A percentile compares a stretch with the other conserved stretches of the same genome.
These are phyloP conservation scores for Sugiyamaella qingdaonensis DNA, from an alignment of 805 yeast genomes.

Conservation along the genomic window DNA sequence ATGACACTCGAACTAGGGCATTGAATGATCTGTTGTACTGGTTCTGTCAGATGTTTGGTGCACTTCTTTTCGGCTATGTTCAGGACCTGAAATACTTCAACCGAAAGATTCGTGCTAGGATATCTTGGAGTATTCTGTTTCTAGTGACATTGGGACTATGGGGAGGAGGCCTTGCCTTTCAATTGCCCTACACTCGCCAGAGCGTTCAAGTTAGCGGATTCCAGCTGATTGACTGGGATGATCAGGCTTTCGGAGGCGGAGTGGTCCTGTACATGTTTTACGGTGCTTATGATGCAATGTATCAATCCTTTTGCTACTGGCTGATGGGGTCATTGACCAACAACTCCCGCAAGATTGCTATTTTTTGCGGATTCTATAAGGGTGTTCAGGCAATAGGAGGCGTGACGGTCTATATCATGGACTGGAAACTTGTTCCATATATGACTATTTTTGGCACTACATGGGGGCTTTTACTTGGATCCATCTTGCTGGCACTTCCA, in stretches of 20 bases:
- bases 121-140: slow-evolving; percentile 42
- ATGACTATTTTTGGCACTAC: slow-evolving; percentile 11
- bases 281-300: slow-evolving; percentile 55
- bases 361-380: slow-evolving; percentile 58
- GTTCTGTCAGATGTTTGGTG: slow-evolving; percentile 56
- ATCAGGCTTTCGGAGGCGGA: slow-evolving; percentile 49
- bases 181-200: slow-evolving; percentile 29
- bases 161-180: slow-evolving; percentile 31
- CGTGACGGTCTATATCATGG: slow-evolving; percentile 55
- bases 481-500: slow-evolving; percentile 13
- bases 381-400: slow-evolving; percentile 61
- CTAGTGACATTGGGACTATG: slow-evolving; percentile 41
- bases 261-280: slow-evolving; percentile 58
- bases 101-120: slow-evolving; percentile 44
- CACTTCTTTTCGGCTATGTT: slow-evolving; percentile 42
- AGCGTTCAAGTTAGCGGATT: slow-evolving; percentile 2
- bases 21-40: slow-evolving; percentile 57
- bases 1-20: slow-evolving; percentile 57
- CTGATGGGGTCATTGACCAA: slow-evolving; percentile 54
- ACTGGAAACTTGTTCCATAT: slow-evolving; percentile 26
- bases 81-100: slow-evolving; percentile 42
- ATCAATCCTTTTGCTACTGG: slow-evolving; percentile 56
- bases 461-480: slow-evolving; percentile 13
- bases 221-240: slow-evolving; percentile 43
- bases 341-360: slow-evolving; percentile 49